Evolutionary conservation across 768 basidiomycete genomes (phyloP), one percentile per base, ranked within the genome.

Genomic region (Trametes elegans): DNA sequence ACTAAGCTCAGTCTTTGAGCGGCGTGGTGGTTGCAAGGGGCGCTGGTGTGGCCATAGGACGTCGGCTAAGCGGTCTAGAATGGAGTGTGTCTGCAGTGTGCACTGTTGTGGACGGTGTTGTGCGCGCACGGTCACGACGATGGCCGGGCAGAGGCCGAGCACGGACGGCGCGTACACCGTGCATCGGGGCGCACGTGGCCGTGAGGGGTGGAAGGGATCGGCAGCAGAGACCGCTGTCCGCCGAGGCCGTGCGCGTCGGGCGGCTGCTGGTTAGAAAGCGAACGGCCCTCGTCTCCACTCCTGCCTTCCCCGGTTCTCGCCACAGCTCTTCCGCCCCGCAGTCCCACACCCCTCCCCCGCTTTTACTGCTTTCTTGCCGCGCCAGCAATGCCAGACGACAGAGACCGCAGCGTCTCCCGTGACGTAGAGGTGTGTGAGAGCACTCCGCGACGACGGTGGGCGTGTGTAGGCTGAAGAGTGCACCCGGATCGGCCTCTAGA

Each of bases 321-420:
- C n/a, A 14, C 28, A 38, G 29, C 23, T 19, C 38, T 16, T 11
- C n/a, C 26, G 32, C 29, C 41, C 23, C 34, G 38, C 18, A 18
- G 19, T 19, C 39, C 31, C 24, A 3, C 42, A 19, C 27, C 43
- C 11, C 44, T 41, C 51, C 49, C 45, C 19, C 36, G 9, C 29
- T 24, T 16, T 21, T 26, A 26, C 24, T 21, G 27, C 6, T 23
- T 7, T 24, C 23, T 41, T 23, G 29, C 7, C 21, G n/a, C 18
- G 27, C 26, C 41, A 29, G 45, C 45, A 19, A 85, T 86, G 83
- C 75, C 78, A 70, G 64, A 71, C 73, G 76, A 53, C 13, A 53
- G 81, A 69, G 83, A 82, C 38, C 85, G 87, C 61, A 88, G 87
- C 65, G 69, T 81, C 13, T 88, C 87, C 26, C 77, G 74, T 51